Conservation (phyloP, 768 basidiomycete genomes). For the Suillus hirtellus region DNA sequence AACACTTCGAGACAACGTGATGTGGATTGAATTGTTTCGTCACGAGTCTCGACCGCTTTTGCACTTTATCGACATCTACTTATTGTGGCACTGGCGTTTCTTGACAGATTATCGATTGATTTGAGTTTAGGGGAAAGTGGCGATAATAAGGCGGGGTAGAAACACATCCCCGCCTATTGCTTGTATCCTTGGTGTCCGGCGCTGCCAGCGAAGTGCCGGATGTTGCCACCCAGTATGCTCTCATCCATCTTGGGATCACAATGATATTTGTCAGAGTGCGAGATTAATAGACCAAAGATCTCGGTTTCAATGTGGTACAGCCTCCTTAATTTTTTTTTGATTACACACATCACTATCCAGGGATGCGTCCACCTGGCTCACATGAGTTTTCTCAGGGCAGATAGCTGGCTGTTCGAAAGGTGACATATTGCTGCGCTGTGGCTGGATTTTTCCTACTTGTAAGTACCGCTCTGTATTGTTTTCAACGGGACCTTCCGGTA, state of each 20-base stretch:
- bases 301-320: neutral
- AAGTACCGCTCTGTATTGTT: neutral
- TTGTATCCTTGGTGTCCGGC: conserved; percentile 5
- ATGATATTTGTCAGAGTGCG: neutral
- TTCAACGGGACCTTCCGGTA: neutral
- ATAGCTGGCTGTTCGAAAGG: neutral
- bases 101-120: neutral
- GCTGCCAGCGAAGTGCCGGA: neutral
- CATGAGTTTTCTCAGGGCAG: conserved; percentile 5
- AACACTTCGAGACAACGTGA: neutral
- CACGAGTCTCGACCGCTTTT: neutral
- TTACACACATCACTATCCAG: neutral
- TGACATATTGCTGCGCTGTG: neutral
- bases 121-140: neutral
- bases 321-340: conserved; percentile 2
- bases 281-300: neutral
- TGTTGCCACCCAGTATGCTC: neutral
- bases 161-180: neutral
- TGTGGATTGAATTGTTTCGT: neutral
- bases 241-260: conserved; percentile 1
- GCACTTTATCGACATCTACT: neutral
- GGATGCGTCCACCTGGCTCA: neutral
- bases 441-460: neutral
- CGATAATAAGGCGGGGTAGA: neutral
- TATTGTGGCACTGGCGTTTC: neutral